phyloP scores from a whole-genome alignment of 2,329 filamentous ascomycete species.

The Sclerotinia glacialis region DNA sequence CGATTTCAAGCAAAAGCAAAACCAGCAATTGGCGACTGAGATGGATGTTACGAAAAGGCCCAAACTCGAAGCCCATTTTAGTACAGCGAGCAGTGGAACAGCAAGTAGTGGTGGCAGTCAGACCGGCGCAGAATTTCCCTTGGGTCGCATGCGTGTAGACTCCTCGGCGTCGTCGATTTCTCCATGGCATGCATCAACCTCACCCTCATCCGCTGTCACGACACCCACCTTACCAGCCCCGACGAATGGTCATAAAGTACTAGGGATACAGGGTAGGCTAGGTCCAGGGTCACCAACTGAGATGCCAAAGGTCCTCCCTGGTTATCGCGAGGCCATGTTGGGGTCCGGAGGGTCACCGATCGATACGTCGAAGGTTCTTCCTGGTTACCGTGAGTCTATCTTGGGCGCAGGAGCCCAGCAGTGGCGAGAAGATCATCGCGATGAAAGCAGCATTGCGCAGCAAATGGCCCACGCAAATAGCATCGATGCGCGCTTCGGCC shows the following conservation, averaged over 20 bases:
- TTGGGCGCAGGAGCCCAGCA: constrained; percentile 31
- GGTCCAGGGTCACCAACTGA: constrained; percentile 28
- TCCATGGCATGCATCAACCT: constrained; percentile 30
- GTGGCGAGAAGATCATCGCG: constrained; percentile 35
- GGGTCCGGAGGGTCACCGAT: constrained; percentile 25
- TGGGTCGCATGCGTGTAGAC: constrained; percentile 28
- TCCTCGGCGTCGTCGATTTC: constrained; percentile 29
- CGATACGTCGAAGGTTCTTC: constrained; percentile 29
- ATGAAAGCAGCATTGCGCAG: constrained; percentile 26
- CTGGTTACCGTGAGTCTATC: constrained; percentile 39
- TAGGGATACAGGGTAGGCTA: constrained; percentile 18
- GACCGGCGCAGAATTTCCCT: constrained; percentile 26
- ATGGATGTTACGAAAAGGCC: constrained; percentile 37
- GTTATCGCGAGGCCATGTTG: constrained; percentile 37
- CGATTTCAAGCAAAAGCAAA: constrained; percentile 75
- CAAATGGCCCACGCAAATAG: constrained; percentile 26
- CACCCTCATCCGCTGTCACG: constrained; percentile 6
- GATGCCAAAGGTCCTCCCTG: constrained; percentile 34
- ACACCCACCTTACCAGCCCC: constrained; percentile 25
- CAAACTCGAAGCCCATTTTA: constrained; percentile 35
- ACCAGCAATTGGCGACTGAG: constrained; percentile 47
- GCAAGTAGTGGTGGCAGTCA: constrained; percentile 30
- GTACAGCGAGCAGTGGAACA: constrained; percentile 33
- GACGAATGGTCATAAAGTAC: constrained; percentile 2
- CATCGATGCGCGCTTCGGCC: constrained; percentile 29